Conservation (phyloP, 495 filamentous ascomycete species). For the Aspergillus homomorphus region DNA sequence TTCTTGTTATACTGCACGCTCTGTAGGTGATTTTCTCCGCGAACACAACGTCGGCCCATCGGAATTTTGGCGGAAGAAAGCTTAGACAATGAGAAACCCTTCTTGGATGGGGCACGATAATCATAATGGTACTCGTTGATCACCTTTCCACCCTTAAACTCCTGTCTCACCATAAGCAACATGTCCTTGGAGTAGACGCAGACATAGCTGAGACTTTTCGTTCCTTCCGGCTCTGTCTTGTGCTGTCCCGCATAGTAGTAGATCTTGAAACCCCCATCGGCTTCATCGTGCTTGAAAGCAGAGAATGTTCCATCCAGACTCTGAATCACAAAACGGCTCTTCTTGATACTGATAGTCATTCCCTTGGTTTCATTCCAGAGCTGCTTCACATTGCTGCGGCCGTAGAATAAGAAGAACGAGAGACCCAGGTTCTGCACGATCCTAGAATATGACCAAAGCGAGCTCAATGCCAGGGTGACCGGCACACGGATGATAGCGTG, state of each 20-base stretch:
- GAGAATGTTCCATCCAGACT: conserved; percentile 46
- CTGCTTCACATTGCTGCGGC: conserved; percentile 41
- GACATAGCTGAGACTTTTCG: conserved; percentile 41
- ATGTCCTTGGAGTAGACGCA: conserved; percentile 50
- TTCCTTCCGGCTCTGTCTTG: conserved; percentile 40
- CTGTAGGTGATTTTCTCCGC: conserved; percentile 45
- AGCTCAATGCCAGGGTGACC: conserved; percentile 37
- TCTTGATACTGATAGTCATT: conserved; percentile 46
- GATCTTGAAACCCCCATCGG: conserved; percentile 42
- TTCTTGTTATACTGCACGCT: conserved; percentile 53
- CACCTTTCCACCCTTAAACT: conserved; percentile 45
- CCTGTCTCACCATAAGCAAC: conserved; percentile 44
- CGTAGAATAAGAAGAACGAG: conserved; percentile 49
- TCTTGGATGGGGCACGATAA: conserved; percentile 35
- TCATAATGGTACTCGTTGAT: conserved; percentile 55
- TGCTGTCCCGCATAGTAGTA: conserved; percentile 47
- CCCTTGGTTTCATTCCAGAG: conserved; percentile 50
- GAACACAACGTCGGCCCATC: conserved; percentile 45
- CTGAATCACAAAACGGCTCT: conserved; percentile 42
- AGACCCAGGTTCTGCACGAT: conserved; percentile 37
- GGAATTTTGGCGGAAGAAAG: conserved; percentile 37
- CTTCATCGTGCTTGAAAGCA: conserved; percentile 42
- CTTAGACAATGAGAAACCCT: conserved; percentile 30
- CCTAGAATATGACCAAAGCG: conserved; percentile 50
- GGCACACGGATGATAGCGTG: conserved; percentile 39